phyloP scores from a whole-genome alignment of 257 asterid species.

The Forsythia suspensa region DNA sequence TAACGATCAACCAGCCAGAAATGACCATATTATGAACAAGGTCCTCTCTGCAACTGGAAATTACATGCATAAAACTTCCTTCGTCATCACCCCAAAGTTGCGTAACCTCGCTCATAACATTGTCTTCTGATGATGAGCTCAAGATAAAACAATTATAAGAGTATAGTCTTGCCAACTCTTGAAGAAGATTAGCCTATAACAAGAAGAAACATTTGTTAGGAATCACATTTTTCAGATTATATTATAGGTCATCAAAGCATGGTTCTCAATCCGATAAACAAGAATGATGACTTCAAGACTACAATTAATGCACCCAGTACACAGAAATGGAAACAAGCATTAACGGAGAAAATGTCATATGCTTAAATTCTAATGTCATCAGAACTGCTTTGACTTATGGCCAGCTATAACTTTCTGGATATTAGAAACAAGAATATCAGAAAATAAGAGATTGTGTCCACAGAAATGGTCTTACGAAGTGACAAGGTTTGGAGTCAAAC shows the following conservation, averaged over 20 bases:
- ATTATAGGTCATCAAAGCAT: constrained; percentile 8
- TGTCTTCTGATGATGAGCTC: constrained; percentile 46
- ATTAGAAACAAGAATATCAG: neutral
- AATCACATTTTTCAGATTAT: constrained; percentile 4
- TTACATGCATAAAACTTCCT: constrained; percentile 52
- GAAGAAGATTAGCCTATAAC: constrained; percentile 58
- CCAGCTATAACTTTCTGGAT: constrained; percentile 1
- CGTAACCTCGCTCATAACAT: constrained; percentile 44
- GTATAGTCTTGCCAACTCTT: constrained; percentile 50
- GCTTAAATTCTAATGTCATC: neutral
- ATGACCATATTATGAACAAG: constrained; percentile 28
- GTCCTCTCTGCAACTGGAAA: constrained; percentile 46
- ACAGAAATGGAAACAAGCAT: constrained; percentile 1
- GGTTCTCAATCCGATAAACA: neutral
- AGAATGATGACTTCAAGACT: neutral
- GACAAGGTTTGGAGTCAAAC: neutral
- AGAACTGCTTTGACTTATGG: neutral
- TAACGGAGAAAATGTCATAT: neutral
- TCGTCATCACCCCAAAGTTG: constrained; percentile 46
- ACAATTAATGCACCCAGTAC: neutral
- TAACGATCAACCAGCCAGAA: constrained; percentile 55
- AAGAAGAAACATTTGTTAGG: constrained; percentile 18
- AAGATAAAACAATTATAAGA: constrained; percentile 39
- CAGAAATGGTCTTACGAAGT: neutral
- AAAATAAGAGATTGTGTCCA: neutral